These are phyloP conservation scores for Trichophaea hybrida DNA, from an alignment of 2,329 filamentous ascomycete genomes.

Conservation along the genomic window DNA sequence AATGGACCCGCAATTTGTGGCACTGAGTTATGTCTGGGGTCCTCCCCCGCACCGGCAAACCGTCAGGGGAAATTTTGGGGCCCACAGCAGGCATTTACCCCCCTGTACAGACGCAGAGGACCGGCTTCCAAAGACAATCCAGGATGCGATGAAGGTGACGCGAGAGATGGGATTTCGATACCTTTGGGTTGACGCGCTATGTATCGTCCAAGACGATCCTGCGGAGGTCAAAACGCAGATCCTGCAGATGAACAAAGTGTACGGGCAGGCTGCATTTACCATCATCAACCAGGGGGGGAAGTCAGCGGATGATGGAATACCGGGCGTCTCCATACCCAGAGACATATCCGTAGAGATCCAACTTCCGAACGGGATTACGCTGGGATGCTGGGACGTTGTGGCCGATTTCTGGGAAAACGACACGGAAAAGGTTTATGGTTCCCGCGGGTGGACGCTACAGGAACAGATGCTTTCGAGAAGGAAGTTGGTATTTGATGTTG, in stretches of 20 bases:
- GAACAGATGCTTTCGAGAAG: neutral
- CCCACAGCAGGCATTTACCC: neutral
- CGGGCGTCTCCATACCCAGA: neutral
- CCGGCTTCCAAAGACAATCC: neutral
- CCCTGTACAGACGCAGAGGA: neutral
- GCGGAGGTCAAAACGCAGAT: constrained; percentile 33
- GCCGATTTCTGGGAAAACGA: neutral
- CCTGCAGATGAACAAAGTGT: constrained; percentile 36
- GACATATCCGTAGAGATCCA: neutral
- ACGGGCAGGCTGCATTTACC: constrained; percentile 36
- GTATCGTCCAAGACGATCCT: constrained; percentile 34
- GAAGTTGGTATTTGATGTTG: neutral
- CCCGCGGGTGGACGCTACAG: constrained; percentile 1
- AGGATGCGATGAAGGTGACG: constrained; percentile 35
- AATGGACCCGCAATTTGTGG: neutral
- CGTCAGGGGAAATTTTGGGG: neutral
- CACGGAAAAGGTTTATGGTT: neutral
- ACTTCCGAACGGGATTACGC: neutral
- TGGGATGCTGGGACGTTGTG: neutral
- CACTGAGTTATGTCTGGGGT: neutral
- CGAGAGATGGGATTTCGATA: constrained; percentile 35
- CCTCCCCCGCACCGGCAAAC: neutral
- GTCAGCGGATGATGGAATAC: neutral
- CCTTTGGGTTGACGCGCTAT: constrained; percentile 35
- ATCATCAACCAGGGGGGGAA: constrained; percentile 29